Percentiles rank a stretch among this genome's conserved stretches.
Conservation (phyloP, 2,329 filamentous ascomycete genomes). For the Talaromyces sp. region DNA sequence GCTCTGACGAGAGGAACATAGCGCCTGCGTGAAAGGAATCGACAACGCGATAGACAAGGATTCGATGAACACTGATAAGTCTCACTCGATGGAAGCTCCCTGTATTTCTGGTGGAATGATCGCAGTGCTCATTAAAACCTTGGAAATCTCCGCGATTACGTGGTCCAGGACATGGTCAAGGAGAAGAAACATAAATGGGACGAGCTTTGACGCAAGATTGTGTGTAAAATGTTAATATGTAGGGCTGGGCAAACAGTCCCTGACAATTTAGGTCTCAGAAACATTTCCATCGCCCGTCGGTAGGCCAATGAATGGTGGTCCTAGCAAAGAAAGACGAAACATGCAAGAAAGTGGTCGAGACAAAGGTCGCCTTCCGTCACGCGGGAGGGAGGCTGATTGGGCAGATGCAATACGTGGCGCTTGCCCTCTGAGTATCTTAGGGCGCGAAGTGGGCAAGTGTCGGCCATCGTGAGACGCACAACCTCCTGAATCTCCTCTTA, state of each 20-base stretch:
- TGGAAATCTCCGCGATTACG: not conserved
- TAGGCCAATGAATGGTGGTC: not conserved
- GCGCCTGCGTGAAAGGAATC: not conserved
- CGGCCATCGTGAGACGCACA: not conserved
- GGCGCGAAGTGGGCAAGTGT: not conserved
- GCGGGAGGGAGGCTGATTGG: not conserved
- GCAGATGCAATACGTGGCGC: not conserved
- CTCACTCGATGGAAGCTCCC: not conserved
- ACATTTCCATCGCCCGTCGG: not conserved
- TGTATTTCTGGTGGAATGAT: not conserved
- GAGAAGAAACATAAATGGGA: not conserved
- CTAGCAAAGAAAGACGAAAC: not conserved
- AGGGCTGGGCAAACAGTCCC: not conserved
- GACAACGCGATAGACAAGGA: not conserved
- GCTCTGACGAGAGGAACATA: not conserved
- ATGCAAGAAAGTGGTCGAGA: not conserved
- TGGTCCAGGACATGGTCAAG: not conserved
- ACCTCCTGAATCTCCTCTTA: conserved; percentile 1
- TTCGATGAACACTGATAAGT: not conserved
- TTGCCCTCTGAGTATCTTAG: not conserved
- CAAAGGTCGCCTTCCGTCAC: not conserved
- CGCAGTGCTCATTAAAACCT: not conserved
- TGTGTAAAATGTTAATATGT: not conserved
- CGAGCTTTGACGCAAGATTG: not conserved
- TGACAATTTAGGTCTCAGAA: conserved; percentile 3